A percentile compares a stretch with the other conserved stretches of the same genome.
Evolutionary conservation across 1,139 yeast genomes (phyloP).

Genomic region (Yamadazyma jaroonii): DNA sequence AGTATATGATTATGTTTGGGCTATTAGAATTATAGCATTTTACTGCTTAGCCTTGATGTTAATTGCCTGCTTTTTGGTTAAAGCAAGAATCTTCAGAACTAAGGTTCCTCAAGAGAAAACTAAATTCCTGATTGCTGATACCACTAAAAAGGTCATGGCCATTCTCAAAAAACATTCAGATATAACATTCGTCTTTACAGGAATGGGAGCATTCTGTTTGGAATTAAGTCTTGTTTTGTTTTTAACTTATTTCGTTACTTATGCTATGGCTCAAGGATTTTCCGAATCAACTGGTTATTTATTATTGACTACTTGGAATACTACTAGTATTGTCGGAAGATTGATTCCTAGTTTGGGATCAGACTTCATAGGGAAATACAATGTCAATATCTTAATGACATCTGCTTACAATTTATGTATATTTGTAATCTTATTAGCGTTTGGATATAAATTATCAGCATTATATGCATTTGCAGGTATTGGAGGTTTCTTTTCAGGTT

Average conservation of each 20-base stretch:
- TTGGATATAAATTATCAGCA: conserved; percentile 40
- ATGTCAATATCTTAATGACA: conserved; percentile 46
- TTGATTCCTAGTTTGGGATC: conserved; percentile 57
- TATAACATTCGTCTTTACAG: conserved; percentile 20
- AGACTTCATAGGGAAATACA: conserved; percentile 54
- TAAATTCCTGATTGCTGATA: not conserved
- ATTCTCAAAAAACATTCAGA: conserved; percentile 15
- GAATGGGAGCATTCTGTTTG: conserved; percentile 39
- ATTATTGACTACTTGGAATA: conserved; percentile 55
- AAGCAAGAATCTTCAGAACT: conserved; percentile 34
- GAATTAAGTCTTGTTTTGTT: conserved; percentile 56
- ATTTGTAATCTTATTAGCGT: conserved; percentile 52
- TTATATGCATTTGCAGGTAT: conserved; percentile 46
- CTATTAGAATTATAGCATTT: conserved; percentile 33
- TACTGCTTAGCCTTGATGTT: conserved; percentile 31
- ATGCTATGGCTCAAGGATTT: conserved; percentile 52
- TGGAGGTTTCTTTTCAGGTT: conserved; percentile 48
- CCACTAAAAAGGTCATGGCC: not conserved
- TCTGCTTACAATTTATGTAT: conserved; percentile 37
- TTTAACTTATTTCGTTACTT: conserved; percentile 54
- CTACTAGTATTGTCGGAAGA: conserved; percentile 59
- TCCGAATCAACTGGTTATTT: conserved; percentile 50
- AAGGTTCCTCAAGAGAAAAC: not conserved
- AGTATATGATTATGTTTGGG: conserved; percentile 34
- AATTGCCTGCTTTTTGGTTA: conserved; percentile 37